Evolutionary conservation across 2,329 filamentous ascomycete genomes (phyloP).

Genomic region (Fusarium proliferatum): DNA sequence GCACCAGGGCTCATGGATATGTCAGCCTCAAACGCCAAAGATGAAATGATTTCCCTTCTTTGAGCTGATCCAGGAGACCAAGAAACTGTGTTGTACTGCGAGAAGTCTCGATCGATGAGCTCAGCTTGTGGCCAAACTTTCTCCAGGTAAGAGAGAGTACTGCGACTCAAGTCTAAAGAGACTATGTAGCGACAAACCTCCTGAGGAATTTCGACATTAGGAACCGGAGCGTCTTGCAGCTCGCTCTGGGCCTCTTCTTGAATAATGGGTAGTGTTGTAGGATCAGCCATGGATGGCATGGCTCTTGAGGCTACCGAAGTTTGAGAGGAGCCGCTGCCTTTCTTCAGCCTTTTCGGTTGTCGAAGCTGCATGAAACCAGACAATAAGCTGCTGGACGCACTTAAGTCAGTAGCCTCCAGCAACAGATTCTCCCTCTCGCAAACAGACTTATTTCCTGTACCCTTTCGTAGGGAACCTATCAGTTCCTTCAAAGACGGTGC

Average conservation of each 20-base stretch:
- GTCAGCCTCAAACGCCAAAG: conserved; percentile 72
- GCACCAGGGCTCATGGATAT: conserved; percentile 75
- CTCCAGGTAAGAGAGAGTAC: conserved; percentile 63
- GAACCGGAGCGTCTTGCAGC: conserved; percentile 17
- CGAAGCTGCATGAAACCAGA: conserved; percentile 49
- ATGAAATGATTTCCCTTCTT: conserved; percentile 47
- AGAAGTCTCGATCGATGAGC: conserved; percentile 71
- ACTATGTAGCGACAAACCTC: conserved; percentile 57
- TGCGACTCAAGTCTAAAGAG: conserved; percentile 60
- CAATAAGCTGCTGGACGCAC: conserved; percentile 46
- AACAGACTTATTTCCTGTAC: not conserved
- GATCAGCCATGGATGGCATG: not conserved
- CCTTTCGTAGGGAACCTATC: not conserved
- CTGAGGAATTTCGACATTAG: conserved; percentile 25
- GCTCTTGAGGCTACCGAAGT: not conserved
- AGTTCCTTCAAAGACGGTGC: conserved; percentile 4
- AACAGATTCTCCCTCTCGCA: conserved; percentile 9
- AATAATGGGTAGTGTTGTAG: not conserved
- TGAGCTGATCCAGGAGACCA: conserved; percentile 48
- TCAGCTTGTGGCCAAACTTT: conserved; percentile 59
- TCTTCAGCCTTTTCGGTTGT: conserved; percentile 42
- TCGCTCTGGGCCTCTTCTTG: not conserved
- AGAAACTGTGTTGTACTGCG: conserved; percentile 49
- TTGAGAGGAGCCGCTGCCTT: not conserved
- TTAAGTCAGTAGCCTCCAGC: conserved; percentile 26